A percentile compares a stretch with the other conserved stretches of the same genome.
These are phyloP conservation scores for Tetracladium setigerum DNA, from an alignment of 495 filamentous ascomycete species.

Conservation along the genomic window DNA sequence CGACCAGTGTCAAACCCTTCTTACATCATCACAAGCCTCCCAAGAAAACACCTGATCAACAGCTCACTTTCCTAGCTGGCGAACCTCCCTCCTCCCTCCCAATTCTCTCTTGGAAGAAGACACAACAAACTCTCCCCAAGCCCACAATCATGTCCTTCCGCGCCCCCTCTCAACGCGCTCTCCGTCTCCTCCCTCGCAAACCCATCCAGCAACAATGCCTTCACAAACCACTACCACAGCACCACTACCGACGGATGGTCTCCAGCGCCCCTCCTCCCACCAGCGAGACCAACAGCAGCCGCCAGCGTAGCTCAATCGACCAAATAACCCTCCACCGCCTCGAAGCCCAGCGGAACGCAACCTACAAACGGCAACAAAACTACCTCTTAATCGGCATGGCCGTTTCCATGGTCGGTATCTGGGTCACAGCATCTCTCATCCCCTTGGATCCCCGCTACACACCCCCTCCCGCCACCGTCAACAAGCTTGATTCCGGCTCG, in stretches of 20 bases:
- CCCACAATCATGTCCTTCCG: constrained; percentile 15
- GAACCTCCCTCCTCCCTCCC: background rate
- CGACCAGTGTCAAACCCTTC: too few species aligned
- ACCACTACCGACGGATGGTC: background rate
- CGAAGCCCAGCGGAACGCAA: constrained; percentile 29
- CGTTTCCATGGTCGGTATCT: constrained; percentile 39
- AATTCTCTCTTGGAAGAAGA: background rate
- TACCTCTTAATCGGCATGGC: constrained; percentile 40
- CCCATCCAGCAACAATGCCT: constrained; percentile 1
- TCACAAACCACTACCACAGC: background rate
- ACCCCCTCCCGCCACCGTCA: constrained; percentile 21
- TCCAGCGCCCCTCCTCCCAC: background rate
- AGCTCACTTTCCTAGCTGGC: too few species aligned
- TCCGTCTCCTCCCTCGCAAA: constrained; percentile 1
- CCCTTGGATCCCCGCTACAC: constrained; percentile 22
- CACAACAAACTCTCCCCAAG: background rate
- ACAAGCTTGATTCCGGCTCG: constrained; percentile 35
- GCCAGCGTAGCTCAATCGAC: constrained; percentile 29
- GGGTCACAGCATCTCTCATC: constrained; percentile 36
- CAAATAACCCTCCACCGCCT: constrained; percentile 38
- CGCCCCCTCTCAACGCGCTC: background rate
- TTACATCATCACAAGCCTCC: too few species aligned
- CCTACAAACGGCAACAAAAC: constrained; percentile 35
- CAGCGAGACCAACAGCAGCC: background rate
- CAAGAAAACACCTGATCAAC: too few species aligned